These are phyloP conservation scores for Malus hybrid DNA, from an alignment of 331 rosid species.

Conservation along the genomic window DNA sequence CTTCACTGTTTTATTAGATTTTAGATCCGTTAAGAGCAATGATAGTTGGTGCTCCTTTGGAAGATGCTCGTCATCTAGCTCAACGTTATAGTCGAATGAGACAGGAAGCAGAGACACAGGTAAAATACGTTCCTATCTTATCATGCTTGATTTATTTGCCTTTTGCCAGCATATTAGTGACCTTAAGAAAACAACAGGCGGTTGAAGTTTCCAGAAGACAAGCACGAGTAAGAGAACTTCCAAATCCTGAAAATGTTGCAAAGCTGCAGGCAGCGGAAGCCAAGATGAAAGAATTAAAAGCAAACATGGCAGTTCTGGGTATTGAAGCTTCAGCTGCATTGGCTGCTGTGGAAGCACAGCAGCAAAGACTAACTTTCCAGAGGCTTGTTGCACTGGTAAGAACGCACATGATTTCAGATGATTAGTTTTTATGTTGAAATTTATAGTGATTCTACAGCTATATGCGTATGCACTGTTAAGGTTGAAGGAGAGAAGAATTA, in stretches of 20 bases:
- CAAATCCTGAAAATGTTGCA: slow-evolving; percentile 69
- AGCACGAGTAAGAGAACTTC: slow-evolving; percentile 67
- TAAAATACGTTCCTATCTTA: slow-evolving; percentile 10
- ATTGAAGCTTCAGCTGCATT: slow-evolving; percentile 88
- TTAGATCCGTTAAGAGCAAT: slow-evolving; percentile 94
- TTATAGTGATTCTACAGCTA: slow-evolving; percentile 10
- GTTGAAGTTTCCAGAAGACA: slow-evolving; percentile 74
- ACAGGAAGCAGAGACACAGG: slow-evolving; percentile 89
- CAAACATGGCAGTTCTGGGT: slow-evolving; percentile 87
- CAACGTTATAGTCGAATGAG: slow-evolving; percentile 96
- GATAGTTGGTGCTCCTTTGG: slow-evolving; percentile 76
- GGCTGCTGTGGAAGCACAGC: slow-evolving; percentile 93
- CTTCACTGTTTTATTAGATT: slow-evolving; percentile 38
- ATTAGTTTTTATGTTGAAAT: slow-evolving; percentile 8
- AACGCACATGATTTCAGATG: slow-evolving; percentile 10
- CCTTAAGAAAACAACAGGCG: slow-evolving; percentile 43
- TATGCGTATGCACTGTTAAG: slow-evolving; percentile 33
- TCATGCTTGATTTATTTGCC: not conserved
- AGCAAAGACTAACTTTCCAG: slow-evolving; percentile 93
- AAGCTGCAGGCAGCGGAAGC: slow-evolving; percentile 90
- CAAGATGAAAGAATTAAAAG: slow-evolving; percentile 78
- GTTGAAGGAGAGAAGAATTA: slow-evolving; percentile 89
- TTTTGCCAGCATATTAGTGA: slow-evolving; percentile 15
- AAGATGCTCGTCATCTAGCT: slow-evolving; percentile 99
- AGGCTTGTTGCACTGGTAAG: slow-evolving; percentile 97